phyloP scores from a whole-genome alignment of 306 rosid genomes.

The Purshia tridentata region DNA sequence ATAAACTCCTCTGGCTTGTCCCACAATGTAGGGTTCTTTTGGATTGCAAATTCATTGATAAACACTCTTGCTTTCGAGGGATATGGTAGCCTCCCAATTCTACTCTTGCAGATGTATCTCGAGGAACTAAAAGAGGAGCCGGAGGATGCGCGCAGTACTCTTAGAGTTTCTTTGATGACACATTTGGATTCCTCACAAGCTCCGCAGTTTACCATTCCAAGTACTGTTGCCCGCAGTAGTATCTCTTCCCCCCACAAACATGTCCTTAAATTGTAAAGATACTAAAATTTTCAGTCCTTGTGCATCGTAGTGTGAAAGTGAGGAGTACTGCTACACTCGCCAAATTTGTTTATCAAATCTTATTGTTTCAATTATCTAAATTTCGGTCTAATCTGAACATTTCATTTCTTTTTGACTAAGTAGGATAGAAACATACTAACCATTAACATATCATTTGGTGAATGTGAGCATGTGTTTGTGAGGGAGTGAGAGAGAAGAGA shows the following conservation, averaged over 20 bases:
- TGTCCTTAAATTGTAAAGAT: slow-evolving; percentile 38
- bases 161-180: slow-evolving; percentile 46
- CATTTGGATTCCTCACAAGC: slow-evolving; percentile 45
- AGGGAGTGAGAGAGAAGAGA: not conserved
- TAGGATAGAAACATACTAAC: too few relatives aligned
- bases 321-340: too few relatives aligned
- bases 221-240: slow-evolving; percentile 20
- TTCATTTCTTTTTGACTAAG: too few relatives aligned
- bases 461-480: not conserved
- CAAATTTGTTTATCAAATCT: too few relatives aligned
- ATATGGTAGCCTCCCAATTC: slow-evolving; percentile 44
- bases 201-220: slow-evolving; percentile 58
- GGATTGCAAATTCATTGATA: too few relatives aligned
- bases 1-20: slow-evolving; percentile 33
- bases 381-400: too few relatives aligned
- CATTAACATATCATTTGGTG: too few relatives aligned
- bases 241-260: slow-evolving; percentile 46
- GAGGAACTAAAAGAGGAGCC: slow-evolving; percentile 35
- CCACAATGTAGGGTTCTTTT: too few relatives aligned
- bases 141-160: slow-evolving; percentile 61
- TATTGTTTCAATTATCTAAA: too few relatives aligned
- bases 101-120: slow-evolving; percentile 24
- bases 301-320: too few relatives aligned
- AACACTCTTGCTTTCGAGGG: slow-evolving; percentile 35
- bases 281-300: not conserved